Evolutionary conservation across 169 alveolate species (phyloP).

Genomic region (Theileria orientalis): DNA sequence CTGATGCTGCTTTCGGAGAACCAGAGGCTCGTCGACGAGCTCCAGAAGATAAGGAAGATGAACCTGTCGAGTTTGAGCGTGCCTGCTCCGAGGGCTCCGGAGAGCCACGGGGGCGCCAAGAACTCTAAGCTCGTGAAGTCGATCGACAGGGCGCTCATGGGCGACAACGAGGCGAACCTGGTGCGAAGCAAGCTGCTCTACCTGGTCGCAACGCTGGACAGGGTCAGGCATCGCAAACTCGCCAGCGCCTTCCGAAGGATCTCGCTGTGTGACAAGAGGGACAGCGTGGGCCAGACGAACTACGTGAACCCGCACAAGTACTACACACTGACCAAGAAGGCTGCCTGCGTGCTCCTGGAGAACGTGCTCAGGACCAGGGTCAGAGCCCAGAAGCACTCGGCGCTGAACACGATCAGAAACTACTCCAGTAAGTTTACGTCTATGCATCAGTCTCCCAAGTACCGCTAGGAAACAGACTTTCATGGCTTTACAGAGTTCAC

Average conservation of each 20-base stretch:
- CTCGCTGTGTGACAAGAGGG: background rate
- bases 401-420: conserved; percentile 1
- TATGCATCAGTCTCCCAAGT: too few species aligned
- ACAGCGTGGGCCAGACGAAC: background rate
- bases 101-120: conserved; percentile 22
- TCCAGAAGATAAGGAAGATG: conserved; percentile 66
- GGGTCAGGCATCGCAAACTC: conserved; percentile 1
- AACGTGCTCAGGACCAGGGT: conserved; percentile 1
- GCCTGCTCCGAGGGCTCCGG: background rate
- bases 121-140: conserved; percentile 50
- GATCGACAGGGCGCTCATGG: conserved; percentile 47
- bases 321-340: conserved; percentile 13
- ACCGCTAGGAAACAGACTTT: too few species aligned
- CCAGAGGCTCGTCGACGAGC: conserved; percentile 70
- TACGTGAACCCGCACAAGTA: conserved; percentile 12
- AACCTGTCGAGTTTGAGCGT: background rate
- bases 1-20: conserved; percentile 75
- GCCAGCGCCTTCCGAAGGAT: background rate
- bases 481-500: background rate
- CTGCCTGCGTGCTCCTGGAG: conserved; percentile 14
- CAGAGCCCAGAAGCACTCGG: background rate
- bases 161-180: conserved; percentile 40
- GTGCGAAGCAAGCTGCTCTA: conserved; percentile 14
- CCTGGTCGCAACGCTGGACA: conserved; percentile 6
- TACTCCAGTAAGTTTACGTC: background rate